Conservation (phyloP, 441 rosid species). For the Arabidopsis lyrata region DNA sequence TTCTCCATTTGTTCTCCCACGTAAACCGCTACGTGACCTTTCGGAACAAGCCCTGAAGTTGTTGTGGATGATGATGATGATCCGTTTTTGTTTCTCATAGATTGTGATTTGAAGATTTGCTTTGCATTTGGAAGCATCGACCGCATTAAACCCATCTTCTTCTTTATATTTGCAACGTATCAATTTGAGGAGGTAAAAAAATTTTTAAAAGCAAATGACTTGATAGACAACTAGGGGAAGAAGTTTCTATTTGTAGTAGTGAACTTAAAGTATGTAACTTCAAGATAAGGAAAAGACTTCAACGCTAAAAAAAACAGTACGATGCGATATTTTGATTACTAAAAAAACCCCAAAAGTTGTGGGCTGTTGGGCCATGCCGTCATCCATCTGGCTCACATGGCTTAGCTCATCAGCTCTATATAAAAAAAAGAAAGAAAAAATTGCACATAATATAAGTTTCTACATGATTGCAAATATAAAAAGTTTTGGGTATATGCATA, state of each 20-base stretch:
- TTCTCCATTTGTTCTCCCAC: conserved; percentile 54
- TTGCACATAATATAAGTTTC: conserved; percentile 24
- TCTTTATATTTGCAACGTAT: conserved; percentile 13
- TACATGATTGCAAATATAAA: conserved; percentile 20
- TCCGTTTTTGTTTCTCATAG: conserved; percentile 38
- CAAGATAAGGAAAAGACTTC: conserved; percentile 30
- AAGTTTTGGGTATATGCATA: background rate
- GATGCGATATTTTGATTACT: conserved; percentile 22
- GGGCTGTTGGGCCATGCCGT: conserved; percentile 42
- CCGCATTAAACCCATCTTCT: conserved; percentile 46
- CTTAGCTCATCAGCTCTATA: conserved; percentile 34
- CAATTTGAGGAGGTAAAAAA: background rate
- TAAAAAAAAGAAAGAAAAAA: background rate
- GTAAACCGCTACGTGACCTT: conserved; percentile 60
- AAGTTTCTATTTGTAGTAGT: conserved; percentile 42
- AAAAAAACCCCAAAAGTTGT: conserved; percentile 31
- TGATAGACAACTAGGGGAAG: conserved; percentile 34
- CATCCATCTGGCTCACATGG: conserved; percentile 45
- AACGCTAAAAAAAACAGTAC: conserved; percentile 20
- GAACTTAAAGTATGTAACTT: conserved; percentile 25
- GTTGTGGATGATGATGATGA: conserved; percentile 32
- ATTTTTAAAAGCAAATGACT: conserved; percentile 31
- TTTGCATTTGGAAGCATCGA: conserved; percentile 48
- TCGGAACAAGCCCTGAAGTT: conserved; percentile 43
- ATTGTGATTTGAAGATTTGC: conserved; percentile 43